Percentiles rank a stretch among this genome's conserved stretches.
phyloP scores from a whole-genome alignment of 2,329 filamentous ascomycete species.

The Fusarium pininemorale region DNA sequence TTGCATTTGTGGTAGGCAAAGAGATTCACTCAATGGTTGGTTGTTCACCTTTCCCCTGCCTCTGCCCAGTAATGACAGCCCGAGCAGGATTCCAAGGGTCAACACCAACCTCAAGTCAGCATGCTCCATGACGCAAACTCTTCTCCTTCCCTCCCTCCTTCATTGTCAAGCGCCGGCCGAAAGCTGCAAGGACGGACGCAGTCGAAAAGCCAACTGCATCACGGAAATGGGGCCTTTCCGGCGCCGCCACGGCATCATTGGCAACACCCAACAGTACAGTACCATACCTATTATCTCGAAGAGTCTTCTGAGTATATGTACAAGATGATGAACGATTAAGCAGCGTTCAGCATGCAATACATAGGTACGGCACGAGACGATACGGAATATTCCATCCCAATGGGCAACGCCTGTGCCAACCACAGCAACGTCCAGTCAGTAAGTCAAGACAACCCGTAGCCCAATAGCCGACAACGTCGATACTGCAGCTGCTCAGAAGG shows the following conservation, averaged over 20 bases:
- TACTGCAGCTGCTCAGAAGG: neutral
- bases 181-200: slow-evolving; percentile 23
- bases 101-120: slow-evolving; percentile 12
- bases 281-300: neutral
- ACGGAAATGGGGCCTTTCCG: slow-evolving; percentile 1
- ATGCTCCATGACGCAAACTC: slow-evolving; percentile 40
- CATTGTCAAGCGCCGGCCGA: slow-evolving; percentile 16
- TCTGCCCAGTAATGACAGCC: neutral
- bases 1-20: neutral
- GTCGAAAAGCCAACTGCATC: slow-evolving; percentile 13
- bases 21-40: neutral
- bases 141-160: slow-evolving; percentile 1
- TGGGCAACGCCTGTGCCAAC: slow-evolving; percentile 3
- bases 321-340: neutral
- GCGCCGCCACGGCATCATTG: slow-evolving; percentile 39
- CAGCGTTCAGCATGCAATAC: neutral
- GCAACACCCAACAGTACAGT: slow-evolving; percentile 9
- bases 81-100: slow-evolving; percentile 38
- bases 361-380: neutral
- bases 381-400: neutral
- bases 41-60: slow-evolving; percentile 2
- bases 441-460: neutral
- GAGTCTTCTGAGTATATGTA: neutral
- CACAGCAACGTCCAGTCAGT: neutral
- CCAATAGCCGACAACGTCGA: neutral